Percentiles rank a stretch among this genome's conserved stretches.
These are phyloP conservation scores for Strobilomyces dryophilus DNA, from an alignment of 768 basidiomycete genomes.

Conservation along the genomic window DNA sequence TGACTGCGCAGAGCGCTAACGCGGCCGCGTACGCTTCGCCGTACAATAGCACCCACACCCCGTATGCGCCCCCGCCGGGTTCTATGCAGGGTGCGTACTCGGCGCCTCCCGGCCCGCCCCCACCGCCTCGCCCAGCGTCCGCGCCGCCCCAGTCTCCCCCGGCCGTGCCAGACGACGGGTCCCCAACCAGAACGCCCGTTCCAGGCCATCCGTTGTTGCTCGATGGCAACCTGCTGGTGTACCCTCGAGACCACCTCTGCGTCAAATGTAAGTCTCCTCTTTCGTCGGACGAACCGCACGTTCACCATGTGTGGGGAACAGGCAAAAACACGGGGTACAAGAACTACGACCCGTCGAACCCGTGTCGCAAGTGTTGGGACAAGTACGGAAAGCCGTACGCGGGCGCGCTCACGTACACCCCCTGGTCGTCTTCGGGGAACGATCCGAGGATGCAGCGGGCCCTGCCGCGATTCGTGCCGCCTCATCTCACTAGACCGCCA, in stretches of 20 bases:
- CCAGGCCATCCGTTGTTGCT: conserved; percentile 67
- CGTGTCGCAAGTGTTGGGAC: conserved; percentile 74
- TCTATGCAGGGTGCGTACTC: not conserved
- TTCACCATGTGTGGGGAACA: conserved; percentile 23
- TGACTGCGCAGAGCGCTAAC: conserved; percentile 14
- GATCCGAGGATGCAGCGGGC: conserved; percentile 28
- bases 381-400: conserved; percentile 59
- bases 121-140: conserved; percentile 7
- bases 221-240: conserved; percentile 61
- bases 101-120: not conserved
- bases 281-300: not conserved
- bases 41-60: conserved; percentile 1
- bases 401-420: conserved; percentile 55
- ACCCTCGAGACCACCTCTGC: conserved; percentile 61
- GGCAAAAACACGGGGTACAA: conserved; percentile 78
- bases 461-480: conserved; percentile 24
- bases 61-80: conserved; percentile 13
- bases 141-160: conserved; percentile 13
- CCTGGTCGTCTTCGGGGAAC: conserved; percentile 30
- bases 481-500: conserved; percentile 9
- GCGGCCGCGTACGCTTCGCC: conserved; percentile 19
- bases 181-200: conserved; percentile 58
- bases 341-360: conserved; percentile 56
- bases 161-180: conserved; percentile 43
- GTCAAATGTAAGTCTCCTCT: conserved; percentile 52